These are phyloP conservation scores for Mortierella sp. DNA, from an alignment of 371 early-diverging fungal genomes.

Conservation along the genomic window DNA sequence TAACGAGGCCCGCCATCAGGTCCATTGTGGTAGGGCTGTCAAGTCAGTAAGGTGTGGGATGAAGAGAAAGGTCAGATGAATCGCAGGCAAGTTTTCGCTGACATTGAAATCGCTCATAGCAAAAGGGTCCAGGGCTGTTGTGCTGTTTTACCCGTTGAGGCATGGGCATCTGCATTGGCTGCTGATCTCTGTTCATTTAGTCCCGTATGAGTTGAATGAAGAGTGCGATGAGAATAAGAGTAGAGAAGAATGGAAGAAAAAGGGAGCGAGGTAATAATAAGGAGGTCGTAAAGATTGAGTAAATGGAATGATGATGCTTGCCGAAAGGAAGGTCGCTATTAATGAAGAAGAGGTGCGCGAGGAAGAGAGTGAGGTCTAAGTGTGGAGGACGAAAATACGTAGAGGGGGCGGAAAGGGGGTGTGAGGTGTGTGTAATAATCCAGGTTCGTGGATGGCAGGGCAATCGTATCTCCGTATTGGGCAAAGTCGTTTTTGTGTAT, in stretches of 20 bases:
- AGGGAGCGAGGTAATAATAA: not conserved
- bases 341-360: not conserved
- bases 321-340: not conserved
- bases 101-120: too few species aligned
- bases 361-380: constrained; percentile 3
- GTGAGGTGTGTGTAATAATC: constrained; percentile 4
- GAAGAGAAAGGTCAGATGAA: not conserved
- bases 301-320: not conserved
- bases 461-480: constrained; percentile 31
- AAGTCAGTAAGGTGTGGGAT: not conserved
- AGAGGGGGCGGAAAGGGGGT: not conserved
- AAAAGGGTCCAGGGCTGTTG: too few species aligned
- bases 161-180: constrained; percentile 18
- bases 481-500: constrained; percentile 21
- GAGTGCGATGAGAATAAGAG: not conserved
- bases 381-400: constrained; percentile 1
- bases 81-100: not conserved
- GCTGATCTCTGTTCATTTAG: constrained; percentile 18
- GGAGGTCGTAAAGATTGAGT: not conserved
- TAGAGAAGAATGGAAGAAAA: not conserved
- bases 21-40: constrained; percentile 18
- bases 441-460: constrained; percentile 24
- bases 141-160: constrained; percentile 26
- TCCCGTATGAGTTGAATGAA: not conserved
- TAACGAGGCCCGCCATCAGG: constrained; percentile 22